Conservation (phyloP, 73 alveolate species). For the Uronychia binucleata region DNA sequence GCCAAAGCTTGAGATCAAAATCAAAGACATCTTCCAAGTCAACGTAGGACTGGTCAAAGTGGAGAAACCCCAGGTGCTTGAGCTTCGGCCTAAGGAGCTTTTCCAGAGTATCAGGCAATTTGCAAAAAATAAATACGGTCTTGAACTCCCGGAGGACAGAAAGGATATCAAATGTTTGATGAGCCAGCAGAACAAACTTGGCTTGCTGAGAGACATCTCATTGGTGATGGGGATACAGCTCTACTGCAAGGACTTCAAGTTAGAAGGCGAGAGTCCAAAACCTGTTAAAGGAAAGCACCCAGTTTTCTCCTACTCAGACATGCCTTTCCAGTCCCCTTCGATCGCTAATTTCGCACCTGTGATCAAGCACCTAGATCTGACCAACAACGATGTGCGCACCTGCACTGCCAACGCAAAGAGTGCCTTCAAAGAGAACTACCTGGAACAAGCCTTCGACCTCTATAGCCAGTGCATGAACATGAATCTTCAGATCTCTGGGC, state of each 20-base stretch:
- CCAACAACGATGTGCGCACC: slow-evolving; percentile 37
- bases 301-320: no score
- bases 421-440: slow-evolving; percentile 46
- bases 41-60: no score
- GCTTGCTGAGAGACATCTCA: slow-evolving; percentile 67
- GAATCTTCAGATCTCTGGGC: slow-evolving; percentile 75
- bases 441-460: slow-evolving; percentile 62
- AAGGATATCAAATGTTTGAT: no score
- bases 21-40: no score
- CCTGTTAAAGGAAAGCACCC: no score
- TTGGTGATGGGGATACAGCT: slow-evolving; percentile 55
- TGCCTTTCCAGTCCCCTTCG: slow-evolving; percentile 39
- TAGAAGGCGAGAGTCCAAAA: no score
- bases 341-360: slow-evolving; percentile 51
- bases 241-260: slow-evolving; percentile 25
- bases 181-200: no score
- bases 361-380: slow-evolving; percentile 36
- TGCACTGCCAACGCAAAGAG: slow-evolving; percentile 32
- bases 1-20: not conserved
- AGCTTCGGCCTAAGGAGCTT: slow-evolving; percentile 36
- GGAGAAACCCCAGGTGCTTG: slow-evolving; percentile 20
- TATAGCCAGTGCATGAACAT: slow-evolving; percentile 61
- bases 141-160: no score
- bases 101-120: slow-evolving; percentile 31
- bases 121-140: slow-evolving; percentile 50